Conservation (phyloP, 1,139 yeast genomes). For the Debaryomyces fabryi region DNA sequence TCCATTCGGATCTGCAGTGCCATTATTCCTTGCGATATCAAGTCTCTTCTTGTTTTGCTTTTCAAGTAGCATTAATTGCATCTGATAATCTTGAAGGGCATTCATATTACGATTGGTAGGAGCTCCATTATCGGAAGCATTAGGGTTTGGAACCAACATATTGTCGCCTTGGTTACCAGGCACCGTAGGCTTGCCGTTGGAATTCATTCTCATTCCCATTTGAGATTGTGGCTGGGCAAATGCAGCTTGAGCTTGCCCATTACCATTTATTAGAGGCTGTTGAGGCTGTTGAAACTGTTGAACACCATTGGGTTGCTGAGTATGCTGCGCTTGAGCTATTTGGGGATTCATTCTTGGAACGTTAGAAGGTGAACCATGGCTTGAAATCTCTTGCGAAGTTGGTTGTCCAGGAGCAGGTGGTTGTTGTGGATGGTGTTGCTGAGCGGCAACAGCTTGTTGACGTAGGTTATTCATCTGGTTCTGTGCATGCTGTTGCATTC, state of each 20-base stretch:
- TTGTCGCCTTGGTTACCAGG: constrained; percentile 9
- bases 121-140: constrained; percentile 1
- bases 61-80: constrained; percentile 71
- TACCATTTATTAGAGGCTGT: constrained; percentile 11
- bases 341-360: constrained; percentile 20
- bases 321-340: constrained; percentile 22
- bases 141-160: background rate
- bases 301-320: constrained; percentile 16
- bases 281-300: constrained; percentile 21
- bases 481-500: constrained; percentile 54
- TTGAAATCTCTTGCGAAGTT: constrained; percentile 17
- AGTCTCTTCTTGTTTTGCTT: constrained; percentile 69
- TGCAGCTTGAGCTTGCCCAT: constrained; percentile 13
- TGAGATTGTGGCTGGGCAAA: constrained; percentile 16
- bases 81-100: constrained; percentile 72
- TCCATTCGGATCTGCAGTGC: constrained; percentile 25
- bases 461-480: constrained; percentile 54
- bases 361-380: constrained; percentile 24
- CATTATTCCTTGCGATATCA: constrained; percentile 49
- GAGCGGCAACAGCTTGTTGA: constrained; percentile 46
- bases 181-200: constrained; percentile 13
- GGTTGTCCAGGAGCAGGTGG: constrained; percentile 14
- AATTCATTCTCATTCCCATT: constrained; percentile 18
- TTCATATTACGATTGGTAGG: constrained; percentile 34
- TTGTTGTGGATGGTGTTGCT: constrained; percentile 14